Base-by-base conservation (phyloP, 805 yeast species). In the Tetrapisispora iriomotensis region DNA sequence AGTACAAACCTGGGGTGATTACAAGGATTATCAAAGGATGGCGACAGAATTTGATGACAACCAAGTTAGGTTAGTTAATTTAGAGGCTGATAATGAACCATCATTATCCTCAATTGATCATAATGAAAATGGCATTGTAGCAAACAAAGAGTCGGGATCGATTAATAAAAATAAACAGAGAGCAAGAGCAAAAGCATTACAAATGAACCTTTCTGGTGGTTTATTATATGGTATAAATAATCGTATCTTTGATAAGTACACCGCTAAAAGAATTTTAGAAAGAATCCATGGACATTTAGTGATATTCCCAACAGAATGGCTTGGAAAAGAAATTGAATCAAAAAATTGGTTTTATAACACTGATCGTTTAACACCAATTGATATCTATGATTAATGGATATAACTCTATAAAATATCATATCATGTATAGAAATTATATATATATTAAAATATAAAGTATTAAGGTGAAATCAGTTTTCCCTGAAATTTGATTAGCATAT, bases 321-420 rank as follows among this genome's bases (percentile, higher is more conserved):
- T 92, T 31, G 67, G 74, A 50, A 73, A 78, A 42, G 98, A 92
- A 61, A 74, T 87, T 23, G 95, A 88, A 41, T 75, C 84, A 6
- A 90, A 85, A 9, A 92, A 94, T 55, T 90, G 97, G 97, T 88
- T 87, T 58, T 88, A 85, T 66, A 85, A 81, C 51, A 79, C 94
- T 36, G 98, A 92, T 56, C 77, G 95, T 53, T 67, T 92, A 21
- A 96, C 97, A 5, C 98, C 98, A 1, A 77, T 92, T 40, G 97
- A 92, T 56, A 90, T 92, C 38, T 92, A 83, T 58, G 24, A 37
- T 25, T 28, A 25, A 8, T 19, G 19, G 10, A 18, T 31, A 21
- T 31, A 22, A n/a, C 4, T 14, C 8, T 19, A 28, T 18, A 34
- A 3, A 30, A 15, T 25, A 17, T 19, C 25, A 29, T 30, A 34